Evolutionary conservation across 23 red algal genomes (phyloP), one percentile per base, ranked within the genome.

Genomic region (Gracilaria domingensis): DNA sequence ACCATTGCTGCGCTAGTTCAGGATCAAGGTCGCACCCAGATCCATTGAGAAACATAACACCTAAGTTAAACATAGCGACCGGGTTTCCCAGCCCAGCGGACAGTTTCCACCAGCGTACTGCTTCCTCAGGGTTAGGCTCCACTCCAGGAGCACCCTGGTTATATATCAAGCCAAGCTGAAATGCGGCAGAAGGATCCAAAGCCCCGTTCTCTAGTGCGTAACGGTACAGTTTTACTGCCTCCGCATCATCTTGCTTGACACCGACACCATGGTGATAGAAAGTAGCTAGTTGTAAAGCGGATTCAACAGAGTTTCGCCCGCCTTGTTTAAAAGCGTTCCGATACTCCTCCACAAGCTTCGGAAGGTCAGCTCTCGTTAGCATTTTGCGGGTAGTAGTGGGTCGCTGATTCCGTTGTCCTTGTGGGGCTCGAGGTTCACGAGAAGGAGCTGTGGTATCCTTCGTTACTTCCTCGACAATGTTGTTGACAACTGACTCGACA

Each of bases 51-150:
- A 66, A 72, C 72, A 97, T 79, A 16, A 97, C 95, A 37, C 95
- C 95, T 28, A 97, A 80, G 64, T 97, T 97, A 44, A 87, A 97
- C 90, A 97, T 84, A 1, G 95, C 90, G 55, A 81, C 82, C 53
- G 95, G 69, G 49, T 82, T 93, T 26, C 95, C 95, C 6, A 83
- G 34, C 1, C 77, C 57, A 8, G 95, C 95, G 13, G 90, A 90
- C 23, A 93, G 23, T 66, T 72, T 57, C 95, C 95, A 97, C 84
- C 90, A 93, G 47, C 79, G 76, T 49, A 97, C 65, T 17, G 95
- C 95, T 71, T 93, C 71, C 25, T 76, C 79, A 60, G 74, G 61
- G 49, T 84, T 55, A 21, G 82, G 49, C 32, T 82, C 77, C 20
- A 96, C 32, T 29, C 94, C 94, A 33, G 78, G 56, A 40, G 80